Conservation (phyloP, 2,329 filamentous ascomycete species). For the Pyrenochaeta sp. region DNA sequence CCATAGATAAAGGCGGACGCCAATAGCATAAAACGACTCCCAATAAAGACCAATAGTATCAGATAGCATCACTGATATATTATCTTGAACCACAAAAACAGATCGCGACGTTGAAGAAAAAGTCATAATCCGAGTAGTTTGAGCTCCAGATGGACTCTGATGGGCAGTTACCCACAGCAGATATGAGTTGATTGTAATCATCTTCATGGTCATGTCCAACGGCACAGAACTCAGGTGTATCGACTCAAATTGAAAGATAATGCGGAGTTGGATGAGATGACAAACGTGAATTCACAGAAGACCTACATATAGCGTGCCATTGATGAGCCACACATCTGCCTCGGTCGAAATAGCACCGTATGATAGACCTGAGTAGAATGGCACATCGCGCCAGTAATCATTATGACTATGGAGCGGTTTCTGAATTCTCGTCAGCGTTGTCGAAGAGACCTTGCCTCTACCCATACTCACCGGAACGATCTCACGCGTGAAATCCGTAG, state of each 20-base stretch:
- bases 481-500: constrained; percentile 67
- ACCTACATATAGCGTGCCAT: constrained; percentile 63
- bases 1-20: not conserved
- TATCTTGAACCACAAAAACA: too few species aligned
- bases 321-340: constrained; percentile 68
- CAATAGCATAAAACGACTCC: too few species aligned
- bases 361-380: constrained; percentile 62
- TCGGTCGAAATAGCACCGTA: constrained; percentile 67
- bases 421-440: constrained; percentile 29
- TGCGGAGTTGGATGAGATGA: not conserved
- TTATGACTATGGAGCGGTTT: constrained; percentile 67
- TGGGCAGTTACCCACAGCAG: too few species aligned
- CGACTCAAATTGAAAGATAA: too few species aligned
- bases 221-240: too few species aligned
- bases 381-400: constrained; percentile 64
- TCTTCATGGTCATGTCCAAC: too few species aligned
- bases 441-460: not conserved
- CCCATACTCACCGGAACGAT: constrained; percentile 61
- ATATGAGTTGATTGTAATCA: too few species aligned
- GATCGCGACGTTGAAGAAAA: too few species aligned
- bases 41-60: too few species aligned
- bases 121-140: too few species aligned
- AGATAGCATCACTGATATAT: too few species aligned
- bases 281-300: not conserved
- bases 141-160: too few species aligned